Evolutionary conservation across 2,329 filamentous ascomycete species (phyloP).

Genomic region (Aspergillus carbonarius): DNA sequence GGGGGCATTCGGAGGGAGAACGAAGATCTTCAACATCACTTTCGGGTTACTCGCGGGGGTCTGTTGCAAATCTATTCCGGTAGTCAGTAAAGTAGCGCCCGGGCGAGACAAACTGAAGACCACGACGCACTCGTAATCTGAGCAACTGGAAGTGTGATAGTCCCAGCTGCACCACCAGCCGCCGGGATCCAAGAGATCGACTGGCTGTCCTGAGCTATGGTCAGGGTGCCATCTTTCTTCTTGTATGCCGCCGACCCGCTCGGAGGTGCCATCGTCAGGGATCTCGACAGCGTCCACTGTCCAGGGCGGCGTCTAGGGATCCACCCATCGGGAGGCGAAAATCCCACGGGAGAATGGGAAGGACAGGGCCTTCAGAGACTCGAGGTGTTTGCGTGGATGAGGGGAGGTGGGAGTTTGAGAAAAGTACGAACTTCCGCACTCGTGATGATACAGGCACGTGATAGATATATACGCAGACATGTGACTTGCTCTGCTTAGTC

Average conservation of each 20-base stretch:
- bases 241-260: conserved; percentile 77
- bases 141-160: conserved; percentile 67
- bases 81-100: not conserved
- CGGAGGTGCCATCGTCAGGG: conserved; percentile 47
- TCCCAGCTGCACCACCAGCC: conserved; percentile 59
- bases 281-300: conserved; percentile 41
- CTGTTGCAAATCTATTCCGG: conserved; percentile 76
- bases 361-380: conserved; percentile 19
- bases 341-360: conserved; percentile 20
- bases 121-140: conserved; percentile 74
- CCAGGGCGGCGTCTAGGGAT: conserved; percentile 31
- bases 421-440: not conserved
- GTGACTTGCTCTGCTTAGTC: not conserved
- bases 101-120: not conserved
- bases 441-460: not conserved
- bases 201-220: conserved; percentile 69
- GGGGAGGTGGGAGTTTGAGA: conserved; percentile 9
- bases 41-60: conserved; percentile 85
- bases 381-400: conserved; percentile 7
- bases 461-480: not conserved
- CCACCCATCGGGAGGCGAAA: conserved; percentile 36
- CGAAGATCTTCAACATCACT: conserved; percentile 91
- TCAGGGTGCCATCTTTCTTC: conserved; percentile 88
- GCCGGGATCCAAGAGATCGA: conserved; percentile 79
- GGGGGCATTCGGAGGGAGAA: conserved; percentile 56